Conservation (phyloP, 192 early-diverging fungal genomes). For the Chytriomyces sp. region DNA sequence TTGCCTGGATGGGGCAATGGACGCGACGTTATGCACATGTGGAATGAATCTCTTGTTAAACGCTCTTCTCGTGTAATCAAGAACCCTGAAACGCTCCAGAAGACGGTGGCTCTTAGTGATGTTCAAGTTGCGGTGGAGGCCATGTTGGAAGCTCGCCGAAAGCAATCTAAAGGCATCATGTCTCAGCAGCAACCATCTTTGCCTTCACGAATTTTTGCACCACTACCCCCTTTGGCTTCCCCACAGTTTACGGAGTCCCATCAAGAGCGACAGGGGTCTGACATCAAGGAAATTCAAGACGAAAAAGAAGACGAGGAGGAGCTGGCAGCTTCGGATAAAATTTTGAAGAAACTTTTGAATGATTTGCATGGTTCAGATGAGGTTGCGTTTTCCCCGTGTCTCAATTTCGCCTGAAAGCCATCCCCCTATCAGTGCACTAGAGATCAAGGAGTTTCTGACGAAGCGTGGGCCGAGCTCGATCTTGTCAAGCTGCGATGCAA, state of each 20-base stretch:
- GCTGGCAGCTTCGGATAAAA: neutral
- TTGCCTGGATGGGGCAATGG: slow-evolving; percentile 39
- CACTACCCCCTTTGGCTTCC: neutral
- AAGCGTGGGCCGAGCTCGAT: slow-evolving; percentile 38
- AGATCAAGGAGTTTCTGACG: slow-evolving; percentile 40
- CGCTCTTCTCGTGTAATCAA: slow-evolving; percentile 24
- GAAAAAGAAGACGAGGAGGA: neutral
- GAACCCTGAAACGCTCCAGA: slow-evolving; percentile 18
- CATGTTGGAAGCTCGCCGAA: slow-evolving; percentile 20
- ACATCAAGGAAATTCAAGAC: neutral
- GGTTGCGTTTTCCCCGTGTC: neutral
- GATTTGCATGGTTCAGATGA: neutral
- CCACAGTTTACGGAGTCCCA: neutral
- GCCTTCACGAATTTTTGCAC: neutral
- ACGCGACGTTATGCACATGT: slow-evolving; percentile 29
- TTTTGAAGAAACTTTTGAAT: neutral
- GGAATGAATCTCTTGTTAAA: slow-evolving; percentile 10
- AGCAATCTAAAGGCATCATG: neutral
- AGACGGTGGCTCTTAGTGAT: slow-evolving; percentile 21
- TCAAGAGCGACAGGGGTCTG: neutral
- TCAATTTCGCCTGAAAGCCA: neutral
- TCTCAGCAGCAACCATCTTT: neutral
- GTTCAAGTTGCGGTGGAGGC: slow-evolving; percentile 9
- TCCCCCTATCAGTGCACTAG: neutral
- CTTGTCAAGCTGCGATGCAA: neutral